These are phyloP conservation scores for Leccinum obscurum DNA, from an alignment of 768 basidiomycete genomes.

Conservation along the genomic window DNA sequence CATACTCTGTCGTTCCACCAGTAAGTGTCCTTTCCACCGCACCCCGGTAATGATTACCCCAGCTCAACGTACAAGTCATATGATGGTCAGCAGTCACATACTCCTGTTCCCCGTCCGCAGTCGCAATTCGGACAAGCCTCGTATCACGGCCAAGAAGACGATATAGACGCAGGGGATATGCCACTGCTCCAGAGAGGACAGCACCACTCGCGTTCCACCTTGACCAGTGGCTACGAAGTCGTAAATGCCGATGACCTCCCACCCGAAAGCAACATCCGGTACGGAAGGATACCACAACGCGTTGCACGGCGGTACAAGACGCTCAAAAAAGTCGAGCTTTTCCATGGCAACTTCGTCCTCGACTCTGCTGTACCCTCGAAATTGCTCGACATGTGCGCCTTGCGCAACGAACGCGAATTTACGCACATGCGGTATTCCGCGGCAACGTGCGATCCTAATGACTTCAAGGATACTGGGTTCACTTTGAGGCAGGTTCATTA, in stretches of 20 bases:
- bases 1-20: constrained; percentile 20
- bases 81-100: constrained; percentile 18
- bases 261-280: constrained; percentile 67
- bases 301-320: constrained; percentile 92
- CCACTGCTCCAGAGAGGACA: constrained; percentile 57
- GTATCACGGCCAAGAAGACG: constrained; percentile 44
- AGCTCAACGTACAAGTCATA: constrained; percentile 23
- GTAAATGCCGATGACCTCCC: constrained; percentile 32
- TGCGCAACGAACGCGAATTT: constrained; percentile 83
- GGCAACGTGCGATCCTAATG: constrained; percentile 94
- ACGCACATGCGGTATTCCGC: constrained; percentile 96
- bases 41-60: constrained; percentile 15
- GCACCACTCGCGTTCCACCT: constrained; percentile 34
- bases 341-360: constrained; percentile 91
- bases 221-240: constrained; percentile 46
- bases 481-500: constrained; percentile 90
- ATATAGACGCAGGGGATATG: constrained; percentile 61
- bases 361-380: constrained; percentile 92
- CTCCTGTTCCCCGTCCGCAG: constrained; percentile 27
- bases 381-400: constrained; percentile 78
- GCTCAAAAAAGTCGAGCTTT: constrained; percentile 89
- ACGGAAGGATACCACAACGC: constrained; percentile 88
- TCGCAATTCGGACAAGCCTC: constrained; percentile 28
- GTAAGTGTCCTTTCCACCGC: constrained; percentile 20
- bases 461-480: constrained; percentile 80